Evolutionary conservation across 139 green algal genomes (phyloP), one percentile per base, ranked within the genome.

Genomic region (Volvox reticuliferus): DNA sequence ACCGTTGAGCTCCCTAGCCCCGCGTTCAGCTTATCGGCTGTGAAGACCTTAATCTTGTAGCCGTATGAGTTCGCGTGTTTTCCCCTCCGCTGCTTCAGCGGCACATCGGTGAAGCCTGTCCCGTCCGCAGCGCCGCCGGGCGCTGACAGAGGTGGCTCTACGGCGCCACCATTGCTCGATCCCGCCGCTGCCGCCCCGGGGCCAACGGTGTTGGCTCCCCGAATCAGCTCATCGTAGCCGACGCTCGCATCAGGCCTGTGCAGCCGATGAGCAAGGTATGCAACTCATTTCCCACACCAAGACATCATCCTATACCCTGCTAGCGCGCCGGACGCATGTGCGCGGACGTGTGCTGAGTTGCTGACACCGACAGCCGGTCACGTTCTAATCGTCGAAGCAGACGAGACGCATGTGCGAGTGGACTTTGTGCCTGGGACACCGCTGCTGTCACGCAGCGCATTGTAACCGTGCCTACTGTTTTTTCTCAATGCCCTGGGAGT

Each of bases 31-130:
- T 83, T 82, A 82, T 93, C 91, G 0, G 71, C 91, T 12, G 91
- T 93, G 91, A 91, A 90, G 61, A 93, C 62, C 80, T 91, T 93
- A 36, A 93, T 82, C 91, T 92, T 91, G 87, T 90, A 91, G 32
- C 32, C 35, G 68, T 79, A 82, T 30, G 55, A 62, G 73, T 83
- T 83, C 36, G 69, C 36, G 16, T 89, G 85, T 55, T 73, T 22
- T 2, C 63, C 71, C 21, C 6, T 24, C 22, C 82, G 77, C 85
- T 37, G 82, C 90, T 84, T 79, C 26, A 93, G 83, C 13, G 83
- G 83, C 76, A 93, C 90, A 6, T 93, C 90, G 44, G 68, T 82
- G 75, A 93, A 93, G 12, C 24, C 83, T 18, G 76, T 24, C 35
- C 78, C 76, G 32, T 24, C 78, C 30, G 30, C 78, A 62, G 32